phyloP scores from a whole-genome alignment of 805 yeast species.

The Candida parachauliodes region DNA sequence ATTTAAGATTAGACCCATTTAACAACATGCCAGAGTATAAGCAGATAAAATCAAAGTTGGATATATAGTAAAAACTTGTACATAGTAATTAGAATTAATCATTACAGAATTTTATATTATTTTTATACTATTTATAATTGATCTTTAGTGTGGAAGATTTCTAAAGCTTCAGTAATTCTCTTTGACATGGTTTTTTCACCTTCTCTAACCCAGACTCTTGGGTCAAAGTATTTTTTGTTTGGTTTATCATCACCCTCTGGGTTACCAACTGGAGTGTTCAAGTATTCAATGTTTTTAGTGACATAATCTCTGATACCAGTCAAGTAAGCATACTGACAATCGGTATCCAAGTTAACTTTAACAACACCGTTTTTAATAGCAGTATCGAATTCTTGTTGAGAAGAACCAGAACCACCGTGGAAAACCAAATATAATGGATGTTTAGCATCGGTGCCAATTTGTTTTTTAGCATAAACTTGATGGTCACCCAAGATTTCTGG shows the following conservation, averaged over 20 bases:
- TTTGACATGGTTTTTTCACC: conserved; percentile 97
- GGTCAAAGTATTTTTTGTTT: conserved; percentile 99
- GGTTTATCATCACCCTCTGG: conserved; percentile 99
- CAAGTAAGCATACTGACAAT: conserved; percentile 97
- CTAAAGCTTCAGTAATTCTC: conserved; percentile 82
- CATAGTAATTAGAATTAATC: no score
- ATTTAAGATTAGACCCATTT: conserved; percentile 41
- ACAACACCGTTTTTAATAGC: conserved; percentile 95
- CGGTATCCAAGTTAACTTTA: conserved; percentile 98
- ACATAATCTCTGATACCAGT: conserved; percentile 97
- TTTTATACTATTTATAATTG: conserved; percentile 53
- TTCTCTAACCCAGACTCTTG: conserved; percentile 99
- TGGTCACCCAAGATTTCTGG: conserved; percentile 95
- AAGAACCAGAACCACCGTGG: conserved; percentile 99
- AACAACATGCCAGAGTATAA: conserved; percentile 41
- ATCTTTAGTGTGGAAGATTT: conserved; percentile 76
- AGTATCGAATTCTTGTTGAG: conserved; percentile 84
- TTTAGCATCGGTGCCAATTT: conserved; percentile 50
- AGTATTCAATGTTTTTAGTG: conserved; percentile 92
- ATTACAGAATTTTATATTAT: no score
- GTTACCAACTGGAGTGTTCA: conserved; percentile 89
- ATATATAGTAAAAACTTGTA: conserved; percentile 2
- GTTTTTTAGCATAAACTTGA: conserved; percentile 80
- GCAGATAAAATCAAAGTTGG: conserved; percentile 17
- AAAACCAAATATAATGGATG: conserved; percentile 92